Percentiles rank a stretch among this genome's conserved stretches.
phyloP scores from a whole-genome alignment of 495 filamentous ascomycete species.

The Diplogelasinospora grovesii region DNA sequence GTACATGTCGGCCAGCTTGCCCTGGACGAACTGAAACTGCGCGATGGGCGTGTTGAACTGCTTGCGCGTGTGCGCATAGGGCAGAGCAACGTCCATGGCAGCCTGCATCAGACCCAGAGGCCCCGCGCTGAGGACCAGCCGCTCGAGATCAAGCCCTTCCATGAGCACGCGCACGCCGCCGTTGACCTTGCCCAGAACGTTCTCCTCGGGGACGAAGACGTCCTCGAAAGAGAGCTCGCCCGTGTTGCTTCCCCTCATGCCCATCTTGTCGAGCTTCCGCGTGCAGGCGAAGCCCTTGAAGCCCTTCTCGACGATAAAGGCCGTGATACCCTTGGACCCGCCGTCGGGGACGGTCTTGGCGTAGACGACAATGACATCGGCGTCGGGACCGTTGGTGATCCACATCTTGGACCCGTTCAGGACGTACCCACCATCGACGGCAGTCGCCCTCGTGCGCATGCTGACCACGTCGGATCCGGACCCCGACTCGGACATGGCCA shows the following conservation, averaged over 20 bases:
- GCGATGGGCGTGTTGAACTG: slow-evolving; percentile 88
- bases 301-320: slow-evolving; percentile 75
- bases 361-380: slow-evolving; percentile 83
- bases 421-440: slow-evolving; percentile 76
- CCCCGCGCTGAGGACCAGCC: slow-evolving; percentile 86
- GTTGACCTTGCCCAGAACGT: slow-evolving; percentile 74
- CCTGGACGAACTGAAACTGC: slow-evolving; percentile 90
- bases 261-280: slow-evolving; percentile 94
- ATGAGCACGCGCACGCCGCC: slow-evolving; percentile 85
- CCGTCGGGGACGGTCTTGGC: slow-evolving; percentile 82
- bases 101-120: slow-evolving; percentile 95
- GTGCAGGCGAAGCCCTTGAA: slow-evolving; percentile 76
- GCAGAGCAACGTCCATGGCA: slow-evolving; percentile 76
- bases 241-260: slow-evolving; percentile 95
- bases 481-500: slow-evolving; percentile 93
- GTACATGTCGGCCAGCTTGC: slow-evolving; percentile 94
- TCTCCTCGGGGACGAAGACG: slow-evolving; percentile 80
- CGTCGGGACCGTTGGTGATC: slow-evolving; percentile 98
- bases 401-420: slow-evolving; percentile 97
- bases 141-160: slow-evolving; percentile 92
- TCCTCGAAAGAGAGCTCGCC: slow-evolving; percentile 90
- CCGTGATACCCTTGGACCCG: slow-evolving; percentile 88
- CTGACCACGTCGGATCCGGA: slow-evolving; percentile 91
- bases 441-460: slow-evolving; percentile 81
- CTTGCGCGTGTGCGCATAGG: slow-evolving; percentile 81